These are phyloP conservation scores for Globisporangium ultimum DNA, from an alignment of 352 stramenopile genomes.

Conservation along the genomic window DNA sequence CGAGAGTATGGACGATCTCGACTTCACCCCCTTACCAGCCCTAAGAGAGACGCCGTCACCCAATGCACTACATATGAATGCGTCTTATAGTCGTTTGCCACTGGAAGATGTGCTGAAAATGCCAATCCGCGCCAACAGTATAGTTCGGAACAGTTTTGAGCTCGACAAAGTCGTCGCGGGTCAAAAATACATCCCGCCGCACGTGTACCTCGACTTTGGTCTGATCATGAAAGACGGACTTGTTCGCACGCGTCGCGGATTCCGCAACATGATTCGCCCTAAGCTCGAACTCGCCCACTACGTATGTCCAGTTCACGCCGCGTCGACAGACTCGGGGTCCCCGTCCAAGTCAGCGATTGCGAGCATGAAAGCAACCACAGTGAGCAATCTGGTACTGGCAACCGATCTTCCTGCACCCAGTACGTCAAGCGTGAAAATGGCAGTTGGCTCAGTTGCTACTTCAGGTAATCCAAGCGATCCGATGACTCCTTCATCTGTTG, in stretches of 20 bases:
- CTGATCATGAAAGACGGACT: slow-evolving; percentile 38
- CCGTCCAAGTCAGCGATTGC: slow-evolving; percentile 5
- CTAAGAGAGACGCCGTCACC: not conserved
- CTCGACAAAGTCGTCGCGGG: slow-evolving; percentile 26
- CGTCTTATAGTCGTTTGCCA: slow-evolving; percentile 41
- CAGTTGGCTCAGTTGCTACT: not conserved
- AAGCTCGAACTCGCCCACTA: slow-evolving; percentile 43
- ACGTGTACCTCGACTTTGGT: slow-evolving; percentile 53
- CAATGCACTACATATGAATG: not conserved
- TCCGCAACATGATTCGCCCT: slow-evolving; percentile 48
- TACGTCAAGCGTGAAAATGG: too few species aligned
- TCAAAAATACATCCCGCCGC: slow-evolving; percentile 37
- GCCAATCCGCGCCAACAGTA: slow-evolving; percentile 39
- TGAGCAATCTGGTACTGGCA: slow-evolving; percentile 7
- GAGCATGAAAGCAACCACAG: slow-evolving; percentile 2
- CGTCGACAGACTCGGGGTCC: not conserved
- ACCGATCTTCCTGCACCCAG: not conserved
- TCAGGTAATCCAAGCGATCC: slow-evolving; percentile 1
- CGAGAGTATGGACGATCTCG: slow-evolving; percentile 13
- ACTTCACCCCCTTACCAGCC: not conserved
- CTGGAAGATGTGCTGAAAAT: slow-evolving; percentile 44
- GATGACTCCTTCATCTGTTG: not conserved
- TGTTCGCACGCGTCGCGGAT: slow-evolving; percentile 47
- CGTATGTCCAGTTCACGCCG: too few species aligned
- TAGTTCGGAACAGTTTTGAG: slow-evolving; percentile 38